Evolutionary conservation across 768 basidiomycete genomes (phyloP).

Genomic region (Phanerodontia chrysosporium): DNA sequence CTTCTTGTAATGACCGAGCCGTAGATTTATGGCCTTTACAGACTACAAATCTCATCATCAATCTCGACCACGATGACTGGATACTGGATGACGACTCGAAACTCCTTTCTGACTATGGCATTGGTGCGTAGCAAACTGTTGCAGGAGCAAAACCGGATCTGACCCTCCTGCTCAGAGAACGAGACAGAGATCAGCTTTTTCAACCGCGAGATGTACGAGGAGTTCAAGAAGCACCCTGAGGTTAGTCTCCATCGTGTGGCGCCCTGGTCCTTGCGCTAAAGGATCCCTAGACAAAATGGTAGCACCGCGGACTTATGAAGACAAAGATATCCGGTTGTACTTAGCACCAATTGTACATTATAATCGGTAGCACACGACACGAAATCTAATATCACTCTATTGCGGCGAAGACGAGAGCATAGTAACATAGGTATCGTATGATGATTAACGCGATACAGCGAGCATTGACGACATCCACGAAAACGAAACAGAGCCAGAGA

Average conservation of each 20-base stretch:
- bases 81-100: constrained; percentile 68
- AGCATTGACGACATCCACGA: constrained; percentile 13
- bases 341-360: not conserved
- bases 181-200: constrained; percentile 96
- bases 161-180: constrained; percentile 58
- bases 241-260: constrained; percentile 32
- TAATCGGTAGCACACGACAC: not conserved
- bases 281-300: constrained; percentile 21
- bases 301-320: not conserved
- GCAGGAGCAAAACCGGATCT: not conserved
- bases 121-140: constrained; percentile 52
- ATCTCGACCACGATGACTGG: constrained; percentile 94
- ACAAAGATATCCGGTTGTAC: not conserved
- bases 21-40: constrained; percentile 26
- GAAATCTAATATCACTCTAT: constrained; percentile 10
- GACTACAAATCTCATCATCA: constrained; percentile 98
- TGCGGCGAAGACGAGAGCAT: constrained; percentile 9
- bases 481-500: not conserved
- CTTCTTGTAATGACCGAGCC: not conserved
- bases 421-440: constrained; percentile 12
- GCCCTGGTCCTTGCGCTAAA: not conserved
- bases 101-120: constrained; percentile 63
- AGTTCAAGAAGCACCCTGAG: constrained; percentile 80
- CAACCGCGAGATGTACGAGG: constrained; percentile 68
- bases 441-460: constrained; percentile 13